phyloP scores from a whole-genome alignment of 1,139 yeast species.

The Hyphopichia pseudoburtonii region DNA sequence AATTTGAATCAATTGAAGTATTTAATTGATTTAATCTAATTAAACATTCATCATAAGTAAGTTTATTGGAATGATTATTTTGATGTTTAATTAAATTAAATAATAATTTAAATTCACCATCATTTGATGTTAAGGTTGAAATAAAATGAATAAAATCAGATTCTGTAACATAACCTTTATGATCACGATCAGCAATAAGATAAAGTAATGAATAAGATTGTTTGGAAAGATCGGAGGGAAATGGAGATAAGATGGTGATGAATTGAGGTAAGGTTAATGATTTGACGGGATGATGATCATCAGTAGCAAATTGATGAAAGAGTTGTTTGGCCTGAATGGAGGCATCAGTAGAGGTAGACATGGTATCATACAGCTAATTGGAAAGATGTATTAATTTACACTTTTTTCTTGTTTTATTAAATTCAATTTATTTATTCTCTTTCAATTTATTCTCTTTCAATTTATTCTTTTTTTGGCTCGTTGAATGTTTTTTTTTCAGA shows the following conservation, averaged over 20 bases:
- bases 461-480: too few species aligned
- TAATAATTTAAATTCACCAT: slow-evolving; percentile 58
- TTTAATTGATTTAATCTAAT: slow-evolving; percentile 38
- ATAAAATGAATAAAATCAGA: slow-evolving; percentile 63
- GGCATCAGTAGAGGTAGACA: too few species aligned
- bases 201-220: slow-evolving; percentile 52
- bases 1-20: slow-evolving; percentile 41
- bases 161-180: slow-evolving; percentile 61
- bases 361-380: too few species aligned
- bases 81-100: slow-evolving; percentile 50
- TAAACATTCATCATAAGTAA: slow-evolving; percentile 42
- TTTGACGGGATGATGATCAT: slow-evolving; percentile 16
- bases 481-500: too few species aligned
- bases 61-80: slow-evolving; percentile 19
- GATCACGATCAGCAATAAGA: slow-evolving; percentile 60
- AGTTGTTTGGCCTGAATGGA: slow-evolving; percentile 44
- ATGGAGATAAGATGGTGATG: slow-evolving; percentile 42
- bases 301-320: slow-evolving; percentile 41
- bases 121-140: slow-evolving; percentile 51
- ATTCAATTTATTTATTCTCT: too few species aligned
- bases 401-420: too few species aligned
- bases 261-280: slow-evolving; percentile 38
- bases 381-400: too few species aligned
- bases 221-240: slow-evolving; percentile 41
- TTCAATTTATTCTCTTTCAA: too few species aligned